A percentile compares a stretch with the other conserved stretches of the same genome.
Evolutionary conservation across 306 rosid genomes (phyloP).

Genomic region (Vigna reflexopilosa): DNA sequence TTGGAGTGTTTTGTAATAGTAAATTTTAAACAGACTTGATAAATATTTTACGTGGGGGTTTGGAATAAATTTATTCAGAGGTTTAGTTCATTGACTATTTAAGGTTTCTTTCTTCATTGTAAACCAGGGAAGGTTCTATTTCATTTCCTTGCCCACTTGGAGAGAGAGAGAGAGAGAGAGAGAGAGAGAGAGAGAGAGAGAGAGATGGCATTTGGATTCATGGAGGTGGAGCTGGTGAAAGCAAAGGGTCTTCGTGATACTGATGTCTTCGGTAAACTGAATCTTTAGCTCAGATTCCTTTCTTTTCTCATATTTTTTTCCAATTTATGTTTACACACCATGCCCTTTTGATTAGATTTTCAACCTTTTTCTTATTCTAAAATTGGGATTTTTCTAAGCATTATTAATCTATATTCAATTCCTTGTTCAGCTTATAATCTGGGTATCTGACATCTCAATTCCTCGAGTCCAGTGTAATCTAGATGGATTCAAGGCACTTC

Average conservation of each 20-base stretch:
- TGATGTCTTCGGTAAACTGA: slow-evolving; percentile 65
- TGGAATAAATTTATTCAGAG: not conserved
- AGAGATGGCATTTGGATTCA: slow-evolving; percentile 52
- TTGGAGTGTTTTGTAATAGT: not conserved
- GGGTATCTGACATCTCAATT: slow-evolving; percentile 9
- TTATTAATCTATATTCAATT: not conserved
- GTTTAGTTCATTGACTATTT: not conserved
- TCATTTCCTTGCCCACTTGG: not conserved
- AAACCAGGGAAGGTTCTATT: slow-evolving; percentile 32
- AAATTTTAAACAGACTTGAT: not conserved
- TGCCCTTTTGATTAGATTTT: slow-evolving; percentile 18
- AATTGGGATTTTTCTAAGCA: not conserved
- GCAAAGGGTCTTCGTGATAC: slow-evolving; percentile 68
- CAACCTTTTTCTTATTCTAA: slow-evolving; percentile 4
- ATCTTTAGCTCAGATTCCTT: slow-evolving; percentile 23
- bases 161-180: not conserved
- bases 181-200: not conserved
- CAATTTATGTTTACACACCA: slow-evolving; percentile 15
- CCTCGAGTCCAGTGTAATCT: slow-evolving; percentile 13
- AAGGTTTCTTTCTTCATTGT: slow-evolving; percentile 17
- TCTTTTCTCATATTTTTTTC: not conserved
- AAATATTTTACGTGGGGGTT: not conserved
- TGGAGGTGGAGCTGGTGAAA: slow-evolving; percentile 54
- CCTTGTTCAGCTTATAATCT: slow-evolving; percentile 12
- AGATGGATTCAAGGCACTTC: slow-evolving; percentile 4